Conservation (phyloP, 331 rosid species). For the Phaseolus coccineus region DNA sequence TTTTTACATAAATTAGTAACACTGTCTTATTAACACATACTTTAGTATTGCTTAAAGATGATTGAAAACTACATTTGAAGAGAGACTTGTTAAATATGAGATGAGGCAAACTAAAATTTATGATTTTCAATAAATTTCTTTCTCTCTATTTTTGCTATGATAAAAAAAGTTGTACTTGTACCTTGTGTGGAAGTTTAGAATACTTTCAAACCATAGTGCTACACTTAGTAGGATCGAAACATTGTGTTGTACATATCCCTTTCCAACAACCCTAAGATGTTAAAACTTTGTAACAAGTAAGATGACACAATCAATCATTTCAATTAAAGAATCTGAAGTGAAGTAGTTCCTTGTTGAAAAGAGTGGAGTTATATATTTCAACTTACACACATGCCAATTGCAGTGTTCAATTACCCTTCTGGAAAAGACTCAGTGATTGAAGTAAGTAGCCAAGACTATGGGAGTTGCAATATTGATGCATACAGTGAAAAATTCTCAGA, state of each 20-base stretch:
- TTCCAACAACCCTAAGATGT: neutral
- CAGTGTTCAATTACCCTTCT: conserved; percentile 73
- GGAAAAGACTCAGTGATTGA: conserved; percentile 74
- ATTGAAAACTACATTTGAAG: too few relatives aligned
- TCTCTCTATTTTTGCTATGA: neutral
- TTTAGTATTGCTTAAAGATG: too few relatives aligned
- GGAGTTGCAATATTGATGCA: conserved; percentile 61
- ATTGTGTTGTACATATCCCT: neutral
- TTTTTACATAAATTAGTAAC: too few relatives aligned
- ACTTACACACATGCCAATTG: conserved; percentile 29
- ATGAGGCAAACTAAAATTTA: too few relatives aligned
- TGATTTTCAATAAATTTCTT: neutral
- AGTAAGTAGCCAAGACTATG: conserved; percentile 67
- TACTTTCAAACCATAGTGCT: neutral
- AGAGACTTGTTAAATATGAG: too few relatives aligned
- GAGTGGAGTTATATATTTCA: neutral
- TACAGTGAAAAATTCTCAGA: conserved; percentile 53
- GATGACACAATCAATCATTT: neutral
- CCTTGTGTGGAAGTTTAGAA: neutral
- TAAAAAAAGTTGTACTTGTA: neutral
- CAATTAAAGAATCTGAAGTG: neutral
- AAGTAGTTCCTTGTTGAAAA: neutral
- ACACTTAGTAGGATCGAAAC: neutral
- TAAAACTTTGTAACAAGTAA: neutral
- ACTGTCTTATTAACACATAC: too few relatives aligned